Base-by-base conservation (phyloP, 164 flowering plant genomes). In the Chloranthus sessilifolius region DNA sequence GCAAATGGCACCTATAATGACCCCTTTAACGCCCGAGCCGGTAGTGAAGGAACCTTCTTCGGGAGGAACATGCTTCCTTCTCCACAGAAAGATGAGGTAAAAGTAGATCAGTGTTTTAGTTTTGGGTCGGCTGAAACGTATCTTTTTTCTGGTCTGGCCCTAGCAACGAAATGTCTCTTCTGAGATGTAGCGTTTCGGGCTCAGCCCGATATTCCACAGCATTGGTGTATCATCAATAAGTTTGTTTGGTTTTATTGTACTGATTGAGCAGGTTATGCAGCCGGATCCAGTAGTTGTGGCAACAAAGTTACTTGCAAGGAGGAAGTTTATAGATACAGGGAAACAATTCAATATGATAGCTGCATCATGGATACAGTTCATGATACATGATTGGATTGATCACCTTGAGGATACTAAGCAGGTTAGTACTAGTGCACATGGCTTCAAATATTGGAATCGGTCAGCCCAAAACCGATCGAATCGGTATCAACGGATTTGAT, bases 321-420 rank as follows among this genome's bases (percentile, higher is more conserved):
- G 14, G 33, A 63, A 56, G 26, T 23, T 59, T 24, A 63, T 50
- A 16, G 79, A 68, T 38, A 65, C 69, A 0, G 74, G 76, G 24
- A 66, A 66, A 49, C 79, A 74, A 36, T 71, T 74, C 56, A 74
- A 74, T 62, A 44, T 74, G 65, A 71, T 74, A 2, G 79, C 79
- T 1, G 63, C 67, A 12, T 60, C 76, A 2, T 74, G 79, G 79
- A 66, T 74, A 16, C 79, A 74, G 43, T 71, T 74, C 59, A 74
- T 74, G 79, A 47, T 74, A 5, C 76, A 74, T 49, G 79, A 74
- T 33, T 74, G 79, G 79, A 50, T 68, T 22, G 79, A 71, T 38
- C 79, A 74, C 33, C 42, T 74, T 38, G 79, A 74, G 40, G 69
- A 61, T 7, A 68, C 74, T 15, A 39, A 68, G 5, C 75, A 74